Evolutionary conservation across 2,329 filamentous ascomycete species (phyloP).

Genomic region (Xylariaceae sp.): DNA sequence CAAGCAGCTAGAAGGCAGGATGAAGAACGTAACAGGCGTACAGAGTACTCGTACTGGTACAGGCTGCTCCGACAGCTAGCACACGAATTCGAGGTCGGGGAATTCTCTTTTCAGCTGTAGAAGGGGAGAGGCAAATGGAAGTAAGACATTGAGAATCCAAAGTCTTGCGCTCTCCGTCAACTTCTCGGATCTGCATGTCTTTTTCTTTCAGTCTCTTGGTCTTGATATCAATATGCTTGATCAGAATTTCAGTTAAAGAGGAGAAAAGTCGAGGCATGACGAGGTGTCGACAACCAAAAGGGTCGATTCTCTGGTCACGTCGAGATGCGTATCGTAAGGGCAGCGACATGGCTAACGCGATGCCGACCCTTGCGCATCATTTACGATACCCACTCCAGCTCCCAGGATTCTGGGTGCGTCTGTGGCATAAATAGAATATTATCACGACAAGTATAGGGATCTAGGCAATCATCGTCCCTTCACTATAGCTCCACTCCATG

Average conservation of each 20-base stretch:
- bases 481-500: background rate
- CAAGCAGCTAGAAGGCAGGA: conserved; percentile 13
- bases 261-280: background rate
- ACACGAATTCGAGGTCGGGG: background rate
- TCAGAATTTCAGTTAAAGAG: background rate
- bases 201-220: background rate
- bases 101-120: conserved; percentile 1
- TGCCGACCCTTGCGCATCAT: conserved; percentile 26
- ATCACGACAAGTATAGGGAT: conserved; percentile 14
- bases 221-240: background rate
- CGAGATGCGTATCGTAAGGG: conserved; percentile 6
- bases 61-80: background rate
- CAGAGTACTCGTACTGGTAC: conserved; percentile 1
- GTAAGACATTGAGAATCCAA: conserved; percentile 3
- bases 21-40: conserved; percentile 7
- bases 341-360: conserved; percentile 27
- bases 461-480: conserved; percentile 4
- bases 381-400: conserved; percentile 25
- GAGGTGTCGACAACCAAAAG: conserved; percentile 2
- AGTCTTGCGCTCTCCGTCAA: background rate
- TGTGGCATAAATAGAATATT: conserved; percentile 24
- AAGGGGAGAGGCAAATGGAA: background rate
- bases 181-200: background rate
- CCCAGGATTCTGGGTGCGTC: conserved; percentile 33
- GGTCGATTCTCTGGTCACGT: background rate